These are phyloP conservation scores for Coemansia sp. DNA, from an alignment of 192 early-diverging fungal species.

Conservation along the genomic window DNA sequence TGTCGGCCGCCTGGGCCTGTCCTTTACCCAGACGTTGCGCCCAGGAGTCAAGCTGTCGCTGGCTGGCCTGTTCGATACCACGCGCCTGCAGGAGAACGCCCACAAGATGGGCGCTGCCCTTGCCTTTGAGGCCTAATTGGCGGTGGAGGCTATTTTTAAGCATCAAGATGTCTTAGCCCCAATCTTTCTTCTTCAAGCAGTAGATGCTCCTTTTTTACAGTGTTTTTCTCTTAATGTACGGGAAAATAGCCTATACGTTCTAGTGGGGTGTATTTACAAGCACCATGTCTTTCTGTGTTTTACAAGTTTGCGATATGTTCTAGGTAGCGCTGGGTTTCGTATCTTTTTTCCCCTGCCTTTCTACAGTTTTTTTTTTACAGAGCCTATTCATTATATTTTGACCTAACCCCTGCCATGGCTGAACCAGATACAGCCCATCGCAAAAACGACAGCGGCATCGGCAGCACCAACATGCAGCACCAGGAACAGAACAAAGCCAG, in stretches of 20 bases:
- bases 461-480: constrained; percentile 1
- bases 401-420: no score
- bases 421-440: background rate
- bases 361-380: no score
- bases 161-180: background rate
- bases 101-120: constrained; percentile 93
- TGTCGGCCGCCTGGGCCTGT: constrained; percentile 83
- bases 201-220: background rate
- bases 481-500: background rate
- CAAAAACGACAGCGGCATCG: constrained; percentile 1
- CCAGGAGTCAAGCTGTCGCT: constrained; percentile 92
- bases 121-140: constrained; percentile 83
- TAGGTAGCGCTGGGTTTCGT: no score
- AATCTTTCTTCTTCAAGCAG: background rate
- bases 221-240: background rate
- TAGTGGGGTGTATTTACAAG: no score
- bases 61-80: constrained; percentile 92
- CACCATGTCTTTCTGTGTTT: no score
- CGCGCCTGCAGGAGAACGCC: constrained; percentile 86
- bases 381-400: no score
- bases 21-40: constrained; percentile 90
- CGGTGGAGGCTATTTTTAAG: constrained; percentile 1
- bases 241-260: constrained; percentile 7
- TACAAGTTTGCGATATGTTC: no score
- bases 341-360: no score